Percentiles rank a stretch among this genome's conserved stretches.
These are phyloP conservation scores for Paspalum vaginatum DNA, from an alignment of 176 grass and related monocot species.

Conservation along the genomic window DNA sequence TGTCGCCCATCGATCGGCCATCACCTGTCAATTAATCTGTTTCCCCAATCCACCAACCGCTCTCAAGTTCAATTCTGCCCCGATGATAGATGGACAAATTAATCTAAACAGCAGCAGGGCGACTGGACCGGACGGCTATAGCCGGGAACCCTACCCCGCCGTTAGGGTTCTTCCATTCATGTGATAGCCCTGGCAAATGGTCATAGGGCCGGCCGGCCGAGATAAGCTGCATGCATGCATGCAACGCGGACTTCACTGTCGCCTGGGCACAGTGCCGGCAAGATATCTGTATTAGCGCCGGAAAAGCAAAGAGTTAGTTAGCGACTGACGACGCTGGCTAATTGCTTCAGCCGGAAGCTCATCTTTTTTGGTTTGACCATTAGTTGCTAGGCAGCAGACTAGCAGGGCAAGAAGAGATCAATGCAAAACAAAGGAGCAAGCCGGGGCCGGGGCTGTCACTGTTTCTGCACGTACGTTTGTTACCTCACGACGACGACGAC, in stretches of 20 bases:
- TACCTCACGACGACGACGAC: background rate
- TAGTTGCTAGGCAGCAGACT: background rate
- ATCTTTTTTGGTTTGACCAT: constrained; percentile 26
- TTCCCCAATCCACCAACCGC: constrained; percentile 8
- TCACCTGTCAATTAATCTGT: constrained; percentile 42
- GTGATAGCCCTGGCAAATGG: constrained; percentile 29
- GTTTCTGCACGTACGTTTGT: background rate
- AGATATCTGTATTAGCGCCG: constrained; percentile 1
- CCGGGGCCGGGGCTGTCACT: background rate
- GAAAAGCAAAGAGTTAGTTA: constrained; percentile 20
- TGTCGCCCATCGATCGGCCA: background rate
- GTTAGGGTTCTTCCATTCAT: constrained; percentile 22
- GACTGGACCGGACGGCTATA: constrained; percentile 31
- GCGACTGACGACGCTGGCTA: background rate
- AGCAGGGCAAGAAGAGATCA: background rate
- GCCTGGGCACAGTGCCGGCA: background rate
- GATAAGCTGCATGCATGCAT: background rate
- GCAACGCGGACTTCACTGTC: constrained; percentile 15
- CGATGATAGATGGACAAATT: constrained; percentile 5
- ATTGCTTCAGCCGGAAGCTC: constrained; percentile 49
- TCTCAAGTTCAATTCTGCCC: constrained; percentile 4
- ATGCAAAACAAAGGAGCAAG: constrained; percentile 6
- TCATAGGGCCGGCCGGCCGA: constrained; percentile 1
- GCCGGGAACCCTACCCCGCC: background rate
- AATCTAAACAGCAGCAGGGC: too few relatives aligned